Conservation (phyloP, 352 stramenopile genomes). For the Hyphochytrium catenoides region DNA sequence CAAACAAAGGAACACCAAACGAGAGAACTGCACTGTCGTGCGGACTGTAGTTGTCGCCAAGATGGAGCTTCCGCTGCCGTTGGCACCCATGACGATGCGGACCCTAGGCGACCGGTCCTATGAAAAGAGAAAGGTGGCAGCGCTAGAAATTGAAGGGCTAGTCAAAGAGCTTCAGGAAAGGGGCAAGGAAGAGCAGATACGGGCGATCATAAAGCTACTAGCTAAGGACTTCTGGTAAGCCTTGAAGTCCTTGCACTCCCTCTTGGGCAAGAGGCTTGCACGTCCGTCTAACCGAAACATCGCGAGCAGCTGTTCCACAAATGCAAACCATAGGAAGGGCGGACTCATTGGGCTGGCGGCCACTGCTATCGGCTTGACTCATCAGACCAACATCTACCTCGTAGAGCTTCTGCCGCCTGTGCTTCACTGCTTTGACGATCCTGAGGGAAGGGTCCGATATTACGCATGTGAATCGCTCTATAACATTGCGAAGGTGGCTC, state of each 20-base stretch:
- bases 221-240: conserved; percentile 96
- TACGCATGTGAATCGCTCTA: conserved; percentile 98
- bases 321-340: conserved; percentile 96
- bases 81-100: conserved; percentile 44
- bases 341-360: conserved; percentile 93
- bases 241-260: too few relatives aligned
- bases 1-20: too few relatives aligned
- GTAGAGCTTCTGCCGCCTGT: conserved; percentile 86
- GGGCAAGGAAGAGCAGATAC: conserved; percentile 61
- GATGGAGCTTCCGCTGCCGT: conserved; percentile 17
- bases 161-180: conserved; percentile 91
- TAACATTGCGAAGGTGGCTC: conserved; percentile 96
- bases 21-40: too few relatives aligned
- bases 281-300: too few relatives aligned
- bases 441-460: conserved; percentile 88
- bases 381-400: conserved; percentile 68
- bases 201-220: conserved; percentile 83
- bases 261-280: too few relatives aligned
- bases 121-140: conserved; percentile 97
- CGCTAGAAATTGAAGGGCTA: conserved; percentile 93
- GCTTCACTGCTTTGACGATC: conserved; percentile 97
- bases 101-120: conserved; percentile 92
- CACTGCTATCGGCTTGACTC: conserved; percentile 89
- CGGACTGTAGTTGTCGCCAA: too few relatives aligned
- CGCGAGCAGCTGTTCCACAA: conserved; percentile 90